phyloP scores from a whole-genome alignment of 108 stramenopile genomes.

The Cyclostephanos invisitatus region DNA sequence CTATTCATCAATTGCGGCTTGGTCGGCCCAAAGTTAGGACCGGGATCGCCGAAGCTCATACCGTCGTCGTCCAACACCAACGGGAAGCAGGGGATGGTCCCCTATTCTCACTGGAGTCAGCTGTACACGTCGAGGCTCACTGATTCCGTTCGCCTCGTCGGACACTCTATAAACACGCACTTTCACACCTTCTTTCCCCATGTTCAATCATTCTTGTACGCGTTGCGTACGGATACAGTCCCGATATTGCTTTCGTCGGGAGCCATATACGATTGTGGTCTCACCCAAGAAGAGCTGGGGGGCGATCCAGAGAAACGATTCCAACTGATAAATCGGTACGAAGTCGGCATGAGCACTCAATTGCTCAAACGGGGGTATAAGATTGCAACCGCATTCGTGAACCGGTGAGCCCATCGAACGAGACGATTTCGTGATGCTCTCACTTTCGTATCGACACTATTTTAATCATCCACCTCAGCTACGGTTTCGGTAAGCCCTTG shows the following conservation, averaged over 20 bases:
- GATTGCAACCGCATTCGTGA: conserved; percentile 39
- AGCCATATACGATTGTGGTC: conserved; percentile 53
- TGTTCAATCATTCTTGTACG: conserved; percentile 53
- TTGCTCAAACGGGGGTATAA: conserved; percentile 46
- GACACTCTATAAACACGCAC: conserved; percentile 51
- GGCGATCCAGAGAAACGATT: conserved; percentile 23
- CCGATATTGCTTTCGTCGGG: conserved; percentile 36
- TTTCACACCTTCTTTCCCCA: conserved; percentile 52
- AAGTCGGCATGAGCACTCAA: conserved; percentile 50
- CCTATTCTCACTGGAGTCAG: conserved; percentile 49
- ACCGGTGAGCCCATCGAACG: conserved; percentile 8
- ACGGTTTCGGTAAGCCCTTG: conserved; percentile 31
- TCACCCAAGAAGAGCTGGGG: conserved; percentile 33
- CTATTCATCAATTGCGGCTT: conserved; percentile 45
- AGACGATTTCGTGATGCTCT: not conserved
- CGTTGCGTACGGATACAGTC: conserved; percentile 40
- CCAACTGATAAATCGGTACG: conserved; percentile 50
- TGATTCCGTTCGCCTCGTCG: conserved; percentile 41
- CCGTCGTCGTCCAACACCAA: conserved; percentile 24
- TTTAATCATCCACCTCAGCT: not conserved
- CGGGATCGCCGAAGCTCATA: conserved; percentile 36
- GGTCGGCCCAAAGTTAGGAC: conserved; percentile 46
- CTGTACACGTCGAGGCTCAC: conserved; percentile 43
- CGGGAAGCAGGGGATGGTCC: conserved; percentile 21
- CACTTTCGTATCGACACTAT: too few species aligned